phyloP scores from a whole-genome alignment of 208 protist genomes.

The Trypanosoma platydactyli region DNA sequence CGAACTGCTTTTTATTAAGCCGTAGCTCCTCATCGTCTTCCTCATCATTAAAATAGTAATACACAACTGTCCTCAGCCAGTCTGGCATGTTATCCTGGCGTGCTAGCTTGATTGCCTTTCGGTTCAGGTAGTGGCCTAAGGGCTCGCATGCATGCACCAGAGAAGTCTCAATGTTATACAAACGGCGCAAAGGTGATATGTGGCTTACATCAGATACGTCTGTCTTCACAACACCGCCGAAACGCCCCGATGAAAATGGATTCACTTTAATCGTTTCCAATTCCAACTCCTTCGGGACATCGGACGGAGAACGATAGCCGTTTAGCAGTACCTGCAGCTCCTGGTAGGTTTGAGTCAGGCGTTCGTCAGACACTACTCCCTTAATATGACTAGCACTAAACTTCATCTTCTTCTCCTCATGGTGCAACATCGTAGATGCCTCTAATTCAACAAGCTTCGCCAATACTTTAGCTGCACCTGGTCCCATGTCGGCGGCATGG shows the following conservation, averaged over 20 bases:
- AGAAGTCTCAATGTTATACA: constrained; percentile 36
- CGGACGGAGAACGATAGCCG: constrained; percentile 31
- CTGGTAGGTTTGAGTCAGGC: constrained; percentile 33
- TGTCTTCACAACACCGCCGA: constrained; percentile 49
- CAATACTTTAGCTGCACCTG: constrained; percentile 69
- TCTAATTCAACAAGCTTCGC: constrained; percentile 71
- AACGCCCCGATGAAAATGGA: constrained; percentile 64
- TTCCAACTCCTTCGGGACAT: background rate
- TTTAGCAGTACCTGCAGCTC: constrained; percentile 69
- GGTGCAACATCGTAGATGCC: constrained; percentile 48
- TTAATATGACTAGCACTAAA: constrained; percentile 9
- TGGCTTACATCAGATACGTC: constrained; percentile 30
- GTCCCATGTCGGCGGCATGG: constrained; percentile 76
- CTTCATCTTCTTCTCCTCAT: constrained; percentile 40
- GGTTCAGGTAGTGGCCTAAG: constrained; percentile 29
- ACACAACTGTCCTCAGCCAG: constrained; percentile 51
- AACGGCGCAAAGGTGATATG: constrained; percentile 30
- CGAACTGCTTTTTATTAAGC: constrained; percentile 1
- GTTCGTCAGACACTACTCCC: constrained; percentile 40
- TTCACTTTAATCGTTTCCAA: constrained; percentile 42
- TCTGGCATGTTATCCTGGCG: constrained; percentile 52
- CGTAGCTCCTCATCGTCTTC: constrained; percentile 38
- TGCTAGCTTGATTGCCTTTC: constrained; percentile 34
- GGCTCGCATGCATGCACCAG: constrained; percentile 32
- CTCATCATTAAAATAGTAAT: constrained; percentile 63